A percentile compares a stretch with the other conserved stretches of the same genome.
These are phyloP conservation scores for Amanita thiersii DNA, from an alignment of 768 basidiomycete genomes.

Conservation along the genomic window DNA sequence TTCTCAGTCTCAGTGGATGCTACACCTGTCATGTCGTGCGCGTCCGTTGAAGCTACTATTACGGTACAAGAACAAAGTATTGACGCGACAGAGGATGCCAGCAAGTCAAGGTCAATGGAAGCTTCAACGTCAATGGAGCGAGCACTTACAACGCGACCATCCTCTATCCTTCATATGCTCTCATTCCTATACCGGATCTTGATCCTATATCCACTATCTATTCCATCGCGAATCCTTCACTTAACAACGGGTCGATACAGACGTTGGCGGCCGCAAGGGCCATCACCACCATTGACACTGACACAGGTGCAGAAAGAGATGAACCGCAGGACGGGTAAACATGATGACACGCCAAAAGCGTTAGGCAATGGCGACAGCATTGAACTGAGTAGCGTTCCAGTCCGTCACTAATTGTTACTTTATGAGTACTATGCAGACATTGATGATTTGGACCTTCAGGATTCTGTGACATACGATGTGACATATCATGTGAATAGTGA, in stretches of 20 bases:
- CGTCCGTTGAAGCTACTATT: conserved; percentile 44
- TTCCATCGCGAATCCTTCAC: conserved; percentile 34
- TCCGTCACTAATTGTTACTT: conserved; percentile 38
- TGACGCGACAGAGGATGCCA: conserved; percentile 11
- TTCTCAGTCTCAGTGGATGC: conserved; percentile 22
- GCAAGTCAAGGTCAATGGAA: conserved; percentile 24
- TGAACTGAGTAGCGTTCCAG: conserved; percentile 34
- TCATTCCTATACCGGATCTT: conserved; percentile 40
- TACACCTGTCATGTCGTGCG: conserved; percentile 15
- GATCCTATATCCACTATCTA: conserved; percentile 39
- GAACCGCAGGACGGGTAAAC: conserved; percentile 12
- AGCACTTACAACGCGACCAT: conserved; percentile 3
- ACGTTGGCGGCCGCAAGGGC: conserved; percentile 5
- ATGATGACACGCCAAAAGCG: background rate
- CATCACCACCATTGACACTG: conserved; percentile 1
- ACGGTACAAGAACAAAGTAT: conserved; percentile 28
- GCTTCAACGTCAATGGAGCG: conserved; percentile 15
- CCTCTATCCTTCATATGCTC: conserved; percentile 34
- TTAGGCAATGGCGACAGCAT: conserved; percentile 16
- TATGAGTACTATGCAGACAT: conserved; percentile 30
- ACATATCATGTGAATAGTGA: conserved; percentile 10
- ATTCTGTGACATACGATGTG: conserved; percentile 22
- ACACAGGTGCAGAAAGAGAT: conserved; percentile 7
- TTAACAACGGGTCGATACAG: conserved; percentile 1
- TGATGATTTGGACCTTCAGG: conserved; percentile 19